Evolutionary conservation across 805 yeast genomes (phyloP).

Genomic region (Clavispora santaluciae): DNA sequence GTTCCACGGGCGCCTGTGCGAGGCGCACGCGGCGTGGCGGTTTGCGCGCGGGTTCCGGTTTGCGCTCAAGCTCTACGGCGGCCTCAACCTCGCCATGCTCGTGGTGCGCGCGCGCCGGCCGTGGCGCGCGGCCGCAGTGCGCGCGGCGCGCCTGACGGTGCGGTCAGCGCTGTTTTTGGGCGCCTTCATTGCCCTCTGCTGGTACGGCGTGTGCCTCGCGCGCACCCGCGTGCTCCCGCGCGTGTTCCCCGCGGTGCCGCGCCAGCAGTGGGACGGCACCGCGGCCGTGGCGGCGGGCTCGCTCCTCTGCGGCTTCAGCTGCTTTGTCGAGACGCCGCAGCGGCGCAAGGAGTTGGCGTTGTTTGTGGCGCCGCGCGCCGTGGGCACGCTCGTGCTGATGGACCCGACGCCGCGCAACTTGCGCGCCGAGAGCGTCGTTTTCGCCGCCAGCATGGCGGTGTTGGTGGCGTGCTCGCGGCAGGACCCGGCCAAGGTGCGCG

Average conservation of each 20-base stretch:
- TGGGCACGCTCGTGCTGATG: conserved; percentile 29
- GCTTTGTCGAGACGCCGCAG: conserved; percentile 33
- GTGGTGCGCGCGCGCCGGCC: conserved; percentile 18
- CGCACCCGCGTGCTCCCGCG: conserved; percentile 37
- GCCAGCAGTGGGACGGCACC: conserved; percentile 33
- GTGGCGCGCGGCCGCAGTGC: conserved; percentile 16
- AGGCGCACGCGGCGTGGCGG: conserved; percentile 43
- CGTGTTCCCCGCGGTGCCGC: conserved; percentile 32
- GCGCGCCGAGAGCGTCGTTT: conserved; percentile 26
- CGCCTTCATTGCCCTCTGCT: conserved; percentile 35
- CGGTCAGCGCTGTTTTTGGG: conserved; percentile 43
- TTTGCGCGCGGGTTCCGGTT: conserved; percentile 37
- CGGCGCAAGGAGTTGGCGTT: conserved; percentile 45
- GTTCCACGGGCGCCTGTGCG: conserved; percentile 36
- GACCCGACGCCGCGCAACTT: conserved; percentile 23
- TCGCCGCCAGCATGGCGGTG: conserved; percentile 31
- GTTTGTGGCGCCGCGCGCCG: conserved; percentile 40
- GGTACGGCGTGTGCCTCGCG: conserved; percentile 46
- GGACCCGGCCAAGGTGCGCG: conserved; percentile 28
- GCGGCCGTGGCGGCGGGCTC: conserved; percentile 39
- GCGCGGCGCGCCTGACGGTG: conserved; percentile 29
- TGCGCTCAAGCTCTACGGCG: conserved; percentile 38
- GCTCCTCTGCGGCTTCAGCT: conserved; percentile 38
- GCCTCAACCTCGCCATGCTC: conserved; percentile 30
- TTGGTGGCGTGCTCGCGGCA: conserved; percentile 31